phyloP scores from a whole-genome alignment of 2,329 filamentous ascomycete species.

The Aureobasidium uvarum region DNA sequence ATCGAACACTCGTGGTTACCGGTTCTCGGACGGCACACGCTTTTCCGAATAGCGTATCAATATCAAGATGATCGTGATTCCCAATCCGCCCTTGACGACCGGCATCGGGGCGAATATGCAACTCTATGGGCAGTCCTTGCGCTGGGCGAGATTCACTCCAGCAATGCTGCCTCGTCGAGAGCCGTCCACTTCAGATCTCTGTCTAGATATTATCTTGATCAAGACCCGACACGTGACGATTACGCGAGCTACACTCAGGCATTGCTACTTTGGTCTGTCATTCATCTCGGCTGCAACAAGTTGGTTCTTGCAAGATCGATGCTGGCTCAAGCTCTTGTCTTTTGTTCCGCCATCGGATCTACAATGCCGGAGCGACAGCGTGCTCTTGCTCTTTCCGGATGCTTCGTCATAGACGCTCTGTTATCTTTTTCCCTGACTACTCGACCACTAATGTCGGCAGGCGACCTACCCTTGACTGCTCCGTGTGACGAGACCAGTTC shows the following conservation, averaged over 20 bases:
- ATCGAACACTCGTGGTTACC: slow-evolving; percentile 77
- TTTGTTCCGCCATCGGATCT: background rate
- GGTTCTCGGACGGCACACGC: slow-evolving; percentile 64
- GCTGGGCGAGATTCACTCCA: background rate
- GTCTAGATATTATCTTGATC: background rate
- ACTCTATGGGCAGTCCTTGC: background rate
- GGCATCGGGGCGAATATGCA: background rate
- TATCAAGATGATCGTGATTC: slow-evolving; percentile 41
- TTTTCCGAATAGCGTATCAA: slow-evolving; percentile 58
- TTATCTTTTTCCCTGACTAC: background rate
- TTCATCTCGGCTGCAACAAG: background rate
- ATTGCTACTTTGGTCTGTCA: background rate
- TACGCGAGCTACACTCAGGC: background rate
- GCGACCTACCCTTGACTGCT: background rate
- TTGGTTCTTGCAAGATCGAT: background rate
- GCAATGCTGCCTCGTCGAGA: background rate
- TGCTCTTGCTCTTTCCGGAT: background rate
- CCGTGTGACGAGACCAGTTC: slow-evolving; percentile 1
- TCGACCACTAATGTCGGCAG: background rate
- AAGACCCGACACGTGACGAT: background rate
- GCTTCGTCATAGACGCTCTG: slow-evolving; percentile 1
- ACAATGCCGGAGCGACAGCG: background rate
- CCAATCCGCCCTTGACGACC: background rate
- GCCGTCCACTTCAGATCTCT: background rate
- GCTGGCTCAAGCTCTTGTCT: background rate